These are phyloP conservation scores for Westerdykella sp. DNA, from an alignment of 2,329 filamentous ascomycete genomes.

Conservation along the genomic window DNA sequence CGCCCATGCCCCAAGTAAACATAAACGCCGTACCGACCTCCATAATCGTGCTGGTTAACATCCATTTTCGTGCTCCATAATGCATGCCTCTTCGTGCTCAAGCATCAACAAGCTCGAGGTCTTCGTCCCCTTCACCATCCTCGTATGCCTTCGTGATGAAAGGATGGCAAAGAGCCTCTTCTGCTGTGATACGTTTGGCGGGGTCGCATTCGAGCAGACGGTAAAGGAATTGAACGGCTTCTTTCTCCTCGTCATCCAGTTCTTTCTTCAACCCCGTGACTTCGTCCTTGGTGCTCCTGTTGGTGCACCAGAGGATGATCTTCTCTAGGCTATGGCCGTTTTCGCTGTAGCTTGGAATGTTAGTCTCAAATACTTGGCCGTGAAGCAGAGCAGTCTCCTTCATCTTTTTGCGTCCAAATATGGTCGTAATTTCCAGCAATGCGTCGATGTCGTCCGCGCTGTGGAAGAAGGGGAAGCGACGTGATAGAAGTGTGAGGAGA, in stretches of 20 bases:
- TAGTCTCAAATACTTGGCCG: conserved; percentile 87
- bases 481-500: conserved; percentile 84
- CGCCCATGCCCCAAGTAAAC: background rate
- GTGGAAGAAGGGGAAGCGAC: conserved; percentile 97
- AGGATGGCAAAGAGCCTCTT: conserved; percentile 65
- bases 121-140: conserved; percentile 28
- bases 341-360: conserved; percentile 81
- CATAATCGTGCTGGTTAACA: background rate
- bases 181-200: conserved; percentile 64
- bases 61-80: background rate
- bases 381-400: conserved; percentile 74
- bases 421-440: conserved; percentile 93
- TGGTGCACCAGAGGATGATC: conserved; percentile 92
- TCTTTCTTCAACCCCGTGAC: conserved; percentile 39
- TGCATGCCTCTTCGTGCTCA: conserved; percentile 6
- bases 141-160: conserved; percentile 49
- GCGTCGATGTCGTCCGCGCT: conserved; percentile 97
- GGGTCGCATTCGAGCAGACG: conserved; percentile 73
- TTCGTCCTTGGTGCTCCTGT: conserved; percentile 58
- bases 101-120: conserved; percentile 26
- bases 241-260: conserved; percentile 61
- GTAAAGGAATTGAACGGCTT: conserved; percentile 66
- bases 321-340: conserved; percentile 84
- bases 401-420: conserved; percentile 85
- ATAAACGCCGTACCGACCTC: background rate